Base-by-base conservation (phyloP, 2,329 filamentous ascomycete genomes). In the Penicillium verrucosum region DNA sequence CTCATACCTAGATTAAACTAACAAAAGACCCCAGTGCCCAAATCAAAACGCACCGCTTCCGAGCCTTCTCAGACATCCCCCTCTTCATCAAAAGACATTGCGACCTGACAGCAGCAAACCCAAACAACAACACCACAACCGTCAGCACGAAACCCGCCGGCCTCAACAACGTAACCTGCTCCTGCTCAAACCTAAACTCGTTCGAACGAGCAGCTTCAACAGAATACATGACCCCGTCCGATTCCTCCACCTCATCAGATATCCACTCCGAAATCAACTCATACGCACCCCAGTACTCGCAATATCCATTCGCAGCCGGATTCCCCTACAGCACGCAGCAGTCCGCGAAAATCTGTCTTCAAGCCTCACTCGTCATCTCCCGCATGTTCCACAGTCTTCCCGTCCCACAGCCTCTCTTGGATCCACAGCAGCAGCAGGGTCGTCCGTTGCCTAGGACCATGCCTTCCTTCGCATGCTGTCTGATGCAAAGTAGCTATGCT, bases 401-500 rank as follows among this genome's bases (percentile, higher is more conserved):
- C 0, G 66, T 71, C 37, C 76, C 77, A 7, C 61, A 67, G 30
- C 71, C 74, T 41, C 51, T 69, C 1, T 59, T 58, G 12, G 64
- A 65, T n/a, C 57, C 53, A 34, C 63, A 60, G 29, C 58, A 42
- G 25, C 65, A 59, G 30, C 52, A 44, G 11, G 41, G 38, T 12
- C 52, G 50, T 11, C 23, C 52, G 2, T 51, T 72, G 14, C 75
- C 76, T 5, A 73, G 77, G 6, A 78, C 76, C 2, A 78, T 79
- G 75, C 77, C 77, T 0, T 76, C 74, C 0, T 78, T 78, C 57
- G 76, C 77, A 23, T 78, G 76, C 64, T 79, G 77, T 57, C 68
- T 77, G 8, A 78, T 78, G 75, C 77, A 79, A 59, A 73, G 74
- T 40, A 78, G 76, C 57, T 79, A 79, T 56, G 75, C 76, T 5